These are phyloP conservation scores for Geotrichum citri-aurantii DNA, from an alignment of 1,139 yeast species.

Conservation along the genomic window DNA sequence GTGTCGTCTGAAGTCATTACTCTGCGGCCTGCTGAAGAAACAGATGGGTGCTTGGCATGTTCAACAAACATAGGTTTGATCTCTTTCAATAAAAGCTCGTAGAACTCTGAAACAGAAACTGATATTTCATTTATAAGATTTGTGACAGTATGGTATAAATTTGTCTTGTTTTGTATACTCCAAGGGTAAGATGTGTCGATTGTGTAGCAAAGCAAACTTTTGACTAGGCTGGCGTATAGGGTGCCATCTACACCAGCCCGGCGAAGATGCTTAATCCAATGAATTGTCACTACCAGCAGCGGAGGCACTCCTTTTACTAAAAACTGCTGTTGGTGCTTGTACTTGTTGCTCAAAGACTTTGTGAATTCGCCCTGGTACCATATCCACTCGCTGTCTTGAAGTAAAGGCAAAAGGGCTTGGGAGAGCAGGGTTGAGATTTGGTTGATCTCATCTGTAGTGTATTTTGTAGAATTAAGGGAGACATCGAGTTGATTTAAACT, in stretches of 20 bases:
- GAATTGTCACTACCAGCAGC: slow-evolving; percentile 11
- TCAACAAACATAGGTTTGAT: slow-evolving; percentile 19
- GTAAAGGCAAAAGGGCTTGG: slow-evolving; percentile 18
- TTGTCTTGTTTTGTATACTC: neutral
- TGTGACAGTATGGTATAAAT: neutral
- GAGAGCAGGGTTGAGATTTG: slow-evolving; percentile 12
- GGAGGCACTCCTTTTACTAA: slow-evolving; percentile 8
- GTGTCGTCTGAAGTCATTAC: slow-evolving; percentile 7
- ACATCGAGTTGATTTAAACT: slow-evolving; percentile 12
- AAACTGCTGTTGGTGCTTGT: slow-evolving; percentile 8
- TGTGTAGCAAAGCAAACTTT: slow-evolving; percentile 7
- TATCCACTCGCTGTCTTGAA: slow-evolving; percentile 22
- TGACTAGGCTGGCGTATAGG: neutral
- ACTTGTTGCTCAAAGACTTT: slow-evolving; percentile 9
- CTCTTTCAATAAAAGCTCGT: neutral
- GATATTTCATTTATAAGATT: neutral
- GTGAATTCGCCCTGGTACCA: slow-evolving; percentile 23
- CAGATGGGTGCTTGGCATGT: slow-evolving; percentile 19
- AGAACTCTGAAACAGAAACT: neutral
- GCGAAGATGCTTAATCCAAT: slow-evolving; percentile 4
- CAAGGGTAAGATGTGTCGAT: slow-evolving; percentile 11
- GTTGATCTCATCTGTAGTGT: neutral
- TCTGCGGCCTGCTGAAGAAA: slow-evolving; percentile 23
- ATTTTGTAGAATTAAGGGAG: neutral
- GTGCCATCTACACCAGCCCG: neutral